These are phyloP conservation scores for Aspergillus sparsus DNA, from an alignment of 495 filamentous ascomycete species.

Conservation along the genomic window DNA sequence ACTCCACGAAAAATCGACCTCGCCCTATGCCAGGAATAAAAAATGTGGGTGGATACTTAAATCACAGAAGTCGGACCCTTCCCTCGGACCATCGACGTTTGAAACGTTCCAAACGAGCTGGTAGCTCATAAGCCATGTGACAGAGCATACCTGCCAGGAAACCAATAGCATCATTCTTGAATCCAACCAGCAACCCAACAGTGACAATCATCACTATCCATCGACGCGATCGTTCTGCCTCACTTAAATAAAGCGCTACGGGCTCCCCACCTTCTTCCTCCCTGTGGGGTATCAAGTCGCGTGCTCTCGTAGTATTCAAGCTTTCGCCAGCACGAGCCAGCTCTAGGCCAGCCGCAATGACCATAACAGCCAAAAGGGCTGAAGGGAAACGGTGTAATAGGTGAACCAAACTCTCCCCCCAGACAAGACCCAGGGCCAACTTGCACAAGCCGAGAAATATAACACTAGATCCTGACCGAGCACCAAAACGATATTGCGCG, in stretches of 20 bases:
- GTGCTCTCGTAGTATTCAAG: slow-evolving; percentile 67
- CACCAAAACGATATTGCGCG: slow-evolving; percentile 86
- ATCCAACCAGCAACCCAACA: slow-evolving; percentile 76
- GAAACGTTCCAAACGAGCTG: slow-evolving; percentile 31
- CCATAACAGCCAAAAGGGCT: slow-evolving; percentile 78
- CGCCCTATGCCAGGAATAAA: no score
- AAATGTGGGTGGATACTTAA: neutral
- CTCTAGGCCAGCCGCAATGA: slow-evolving; percentile 84
- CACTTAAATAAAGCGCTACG: slow-evolving; percentile 45
- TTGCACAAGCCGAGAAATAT: slow-evolving; percentile 79
- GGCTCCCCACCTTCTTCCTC: slow-evolving; percentile 32
- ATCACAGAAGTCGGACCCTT: slow-evolving; percentile 33
- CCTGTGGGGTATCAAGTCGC: slow-evolving; percentile 52
- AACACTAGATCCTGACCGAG: slow-evolving; percentile 79
- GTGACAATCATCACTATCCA: slow-evolving; percentile 91
- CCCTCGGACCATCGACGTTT: slow-evolving; percentile 36
- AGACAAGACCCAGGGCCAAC: slow-evolving; percentile 70
- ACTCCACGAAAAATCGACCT: no score
- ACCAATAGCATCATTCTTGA: slow-evolving; percentile 84
- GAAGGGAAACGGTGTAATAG: slow-evolving; percentile 70
- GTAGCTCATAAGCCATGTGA: slow-evolving; percentile 55
- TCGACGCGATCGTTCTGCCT: slow-evolving; percentile 64
- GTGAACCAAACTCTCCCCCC: slow-evolving; percentile 66
- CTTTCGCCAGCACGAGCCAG: slow-evolving; percentile 80
- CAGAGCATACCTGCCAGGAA: slow-evolving; percentile 80